Base-by-base conservation (phyloP, 1,284 basidiomycete genomes). In the Uromyces viciae-fabae region DNA sequence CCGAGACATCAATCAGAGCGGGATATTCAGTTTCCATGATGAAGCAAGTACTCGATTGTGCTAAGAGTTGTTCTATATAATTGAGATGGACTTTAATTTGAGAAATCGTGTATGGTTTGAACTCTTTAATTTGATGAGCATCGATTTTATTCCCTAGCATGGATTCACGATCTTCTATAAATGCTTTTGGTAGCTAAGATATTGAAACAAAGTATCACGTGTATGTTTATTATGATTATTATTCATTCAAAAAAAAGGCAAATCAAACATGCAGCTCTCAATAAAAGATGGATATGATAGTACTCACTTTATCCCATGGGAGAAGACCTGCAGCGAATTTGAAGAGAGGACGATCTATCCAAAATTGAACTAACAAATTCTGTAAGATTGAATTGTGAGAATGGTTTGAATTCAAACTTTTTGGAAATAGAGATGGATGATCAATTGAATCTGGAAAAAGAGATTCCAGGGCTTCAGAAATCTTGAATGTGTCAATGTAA, bases 401-500 rank as follows among this genome's bases (percentile, higher is more conserved):
- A 58, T 60, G 42, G 22, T 38, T 43, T 31, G 58, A 43, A 14
- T 40, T 62, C 17, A 28, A 31, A 62, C 42, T 75, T 64, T 75
- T 75, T 11, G 74, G 74, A 31, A 62, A 75, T 49, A 75, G 49
- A 22, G 71, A 40, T 19, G 42, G 69, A 60, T 76, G 80, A 25
- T 43, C 56, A 42, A 62, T 33, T 7, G 60, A 75, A 69, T 66
- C 56, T 58, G 80, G 66, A 71, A 76, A 81, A 43, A 31, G n/a
- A 7, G 38, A 25, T 71, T 82, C 82, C 25, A 82, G 54, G 3
- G 82, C 82, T 14, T 76, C 43, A 28, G 73, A 49, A 33, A 81
- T 81, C 69, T 81, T 76, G 11, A 56, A 52, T 22, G 82, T 82
- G 36, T 82, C 82, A n/a, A 49, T 49, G n/a, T 75, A 69, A 73